Evolutionary conservation across 331 rosid species (phyloP), one percentile per base, ranked within the genome.

Genomic region (Malus hybrid): DNA sequence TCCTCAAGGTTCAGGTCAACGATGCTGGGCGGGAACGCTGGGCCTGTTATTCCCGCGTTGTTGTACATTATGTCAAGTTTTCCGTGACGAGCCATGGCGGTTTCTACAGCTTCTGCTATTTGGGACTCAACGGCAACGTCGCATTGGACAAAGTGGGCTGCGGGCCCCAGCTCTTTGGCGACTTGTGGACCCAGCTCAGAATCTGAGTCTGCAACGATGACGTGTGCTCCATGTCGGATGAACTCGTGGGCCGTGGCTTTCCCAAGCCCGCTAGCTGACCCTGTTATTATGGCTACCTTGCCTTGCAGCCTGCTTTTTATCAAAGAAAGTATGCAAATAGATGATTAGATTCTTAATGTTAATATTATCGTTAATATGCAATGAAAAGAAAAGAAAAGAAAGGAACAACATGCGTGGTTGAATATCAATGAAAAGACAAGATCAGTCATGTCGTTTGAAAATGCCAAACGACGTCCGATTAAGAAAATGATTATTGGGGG

Each of bases 201-300:
- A 81, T 93, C 82, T 0, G 58, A 68, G 68, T 93, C 98, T 0
- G 97, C 93, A 75, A 93, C 77, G 52, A 93, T 78, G 2, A 93
- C 98, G 69, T 77, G 88, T 84, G 98, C 98, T 77, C 97, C 98
- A 15, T 93, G 78, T 9, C 76, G 81, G 56, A 93, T 52, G 71
- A 91, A 93, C 48, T 88, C 88, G 30, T 87, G 90, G 88, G 98
- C 97, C 15, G 98, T 85, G 13, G 92, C 93, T 77, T 78, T 88
- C 1, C 98, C 98, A 19, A 93, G 89, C 29, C 98, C 98, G 82
- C 88, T 89, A 71, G 98, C 98, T 2, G 93, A 84, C 4, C 98
- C 98, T 5, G 98, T 93, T 75, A 93, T 89, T 48, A 93, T 39
- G 73, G 98, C 97, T 10, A 93, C 93, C 80, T 88, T 93, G 2